A percentile compares a stretch with the other conserved stretches of the same genome.
Evolutionary conservation across 208 protist species (phyloP).

Genomic region (Balamuthia mandrillaris): DNA sequence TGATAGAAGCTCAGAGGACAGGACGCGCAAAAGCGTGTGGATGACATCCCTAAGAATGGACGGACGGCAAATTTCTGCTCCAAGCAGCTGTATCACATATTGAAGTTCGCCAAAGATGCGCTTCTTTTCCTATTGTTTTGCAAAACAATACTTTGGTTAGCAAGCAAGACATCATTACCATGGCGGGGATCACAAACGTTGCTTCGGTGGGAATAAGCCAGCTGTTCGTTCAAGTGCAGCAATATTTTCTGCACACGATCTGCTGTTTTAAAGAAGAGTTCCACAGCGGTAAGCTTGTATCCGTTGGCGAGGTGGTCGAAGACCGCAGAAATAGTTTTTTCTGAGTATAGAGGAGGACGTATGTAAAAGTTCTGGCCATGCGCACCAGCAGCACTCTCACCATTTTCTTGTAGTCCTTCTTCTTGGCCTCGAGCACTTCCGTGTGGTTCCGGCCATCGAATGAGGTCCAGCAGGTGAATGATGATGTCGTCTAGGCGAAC

Average conservation of each 20-base stretch:
- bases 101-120: neutral
- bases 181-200: neutral
- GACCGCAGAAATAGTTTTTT: neutral
- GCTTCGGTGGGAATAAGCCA: neutral
- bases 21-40: slow-evolving; percentile 1
- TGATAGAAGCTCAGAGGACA: no score
- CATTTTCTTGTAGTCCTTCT: neutral
- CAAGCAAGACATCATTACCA: neutral
- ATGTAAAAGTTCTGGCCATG: no score
- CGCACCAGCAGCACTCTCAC: neutral
- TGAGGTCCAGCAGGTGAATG: slow-evolving; percentile 13
- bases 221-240: slow-evolving; percentile 27
- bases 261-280: slow-evolving; percentile 21
- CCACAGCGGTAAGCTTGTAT: slow-evolving; percentile 5
- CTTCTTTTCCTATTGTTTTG: neutral
- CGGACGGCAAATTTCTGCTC: neutral
- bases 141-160: neutral
- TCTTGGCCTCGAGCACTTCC: neutral
- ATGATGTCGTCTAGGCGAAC: slow-evolving; percentile 25
- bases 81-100: neutral
- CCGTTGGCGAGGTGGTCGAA: neutral
- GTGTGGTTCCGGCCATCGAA: neutral
- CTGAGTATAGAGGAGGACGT: neutral
- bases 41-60: slow-evolving; percentile 18
- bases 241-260: slow-evolving; percentile 35